These are phyloP conservation scores for Chlorociboria aeruginascens DNA, from an alignment of 495 filamentous ascomycete genomes.

Conservation along the genomic window DNA sequence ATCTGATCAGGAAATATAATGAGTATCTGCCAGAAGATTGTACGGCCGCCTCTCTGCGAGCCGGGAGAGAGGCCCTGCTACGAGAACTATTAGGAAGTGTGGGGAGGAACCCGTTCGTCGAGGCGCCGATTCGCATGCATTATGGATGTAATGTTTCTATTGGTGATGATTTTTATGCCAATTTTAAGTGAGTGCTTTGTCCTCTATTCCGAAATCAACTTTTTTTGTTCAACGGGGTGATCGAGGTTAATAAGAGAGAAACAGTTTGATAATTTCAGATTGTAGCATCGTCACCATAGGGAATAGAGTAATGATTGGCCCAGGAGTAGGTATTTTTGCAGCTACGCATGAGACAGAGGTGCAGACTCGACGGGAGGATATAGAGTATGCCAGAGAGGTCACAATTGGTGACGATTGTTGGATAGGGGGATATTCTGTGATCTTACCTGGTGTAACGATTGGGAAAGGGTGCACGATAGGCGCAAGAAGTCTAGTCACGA, in stretches of 20 bases:
- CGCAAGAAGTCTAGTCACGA: slow-evolving; percentile 33
- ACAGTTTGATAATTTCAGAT: background rate
- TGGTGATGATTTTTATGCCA: slow-evolving; percentile 37
- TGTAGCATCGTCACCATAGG: background rate
- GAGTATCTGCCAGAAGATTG: background rate
- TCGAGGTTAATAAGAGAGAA: too few species aligned
- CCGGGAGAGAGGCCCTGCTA: background rate
- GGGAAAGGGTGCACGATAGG: slow-evolving; percentile 32
- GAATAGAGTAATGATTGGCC: slow-evolving; percentile 21
- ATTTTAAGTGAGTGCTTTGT: slow-evolving; percentile 35
- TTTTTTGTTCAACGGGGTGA: too few species aligned
- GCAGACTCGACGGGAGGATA: slow-evolving; percentile 22
- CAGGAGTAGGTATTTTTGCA: slow-evolving; percentile 30
- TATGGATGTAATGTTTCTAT: slow-evolving; percentile 44
- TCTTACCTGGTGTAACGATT: slow-evolving; percentile 34
- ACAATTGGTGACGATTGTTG: slow-evolving; percentile 34
- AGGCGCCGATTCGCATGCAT: slow-evolving; percentile 40
- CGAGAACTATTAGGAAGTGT: slow-evolving; percentile 8
- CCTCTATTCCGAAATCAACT: background rate
- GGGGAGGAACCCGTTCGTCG: slow-evolving; percentile 31
- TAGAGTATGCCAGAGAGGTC: slow-evolving; percentile 24
- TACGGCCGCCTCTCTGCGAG: background rate
- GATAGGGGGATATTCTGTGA: slow-evolving; percentile 29
- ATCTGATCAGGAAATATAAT: background rate
- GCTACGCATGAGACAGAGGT: slow-evolving; percentile 35